These are phyloP conservation scores for Phytophthora syringae DNA, from an alignment of 352 stramenopile species.

Conservation along the genomic window DNA sequence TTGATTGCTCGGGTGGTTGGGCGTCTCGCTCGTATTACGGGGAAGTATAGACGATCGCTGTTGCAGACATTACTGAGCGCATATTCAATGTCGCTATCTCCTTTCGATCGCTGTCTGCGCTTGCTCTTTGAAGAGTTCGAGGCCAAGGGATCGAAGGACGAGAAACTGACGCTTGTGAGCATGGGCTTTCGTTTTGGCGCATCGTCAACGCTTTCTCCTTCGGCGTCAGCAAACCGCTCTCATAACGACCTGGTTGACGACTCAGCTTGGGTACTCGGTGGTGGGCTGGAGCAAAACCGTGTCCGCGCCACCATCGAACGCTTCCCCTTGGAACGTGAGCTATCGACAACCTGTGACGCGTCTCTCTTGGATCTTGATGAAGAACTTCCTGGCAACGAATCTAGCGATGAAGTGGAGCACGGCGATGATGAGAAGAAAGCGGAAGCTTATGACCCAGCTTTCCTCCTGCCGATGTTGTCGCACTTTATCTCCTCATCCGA, in stretches of 20 bases:
- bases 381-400: slow-evolving; percentile 12
- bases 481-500: slow-evolving; percentile 80
- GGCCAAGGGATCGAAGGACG: slow-evolving; percentile 38
- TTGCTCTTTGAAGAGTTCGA: slow-evolving; percentile 68
- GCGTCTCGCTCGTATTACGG: slow-evolving; percentile 45
- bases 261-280: slow-evolving; percentile 67
- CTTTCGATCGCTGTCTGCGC: slow-evolving; percentile 62
- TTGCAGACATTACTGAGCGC: slow-evolving; percentile 65
- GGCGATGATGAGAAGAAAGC: slow-evolving; percentile 15
- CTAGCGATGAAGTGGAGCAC: slow-evolving; percentile 13
- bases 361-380: slow-evolving; percentile 39
- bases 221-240: slow-evolving; percentile 43
- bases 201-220: slow-evolving; percentile 42
- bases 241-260: slow-evolving; percentile 67
- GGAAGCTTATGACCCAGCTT: slow-evolving; percentile 73
- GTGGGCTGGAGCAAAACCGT: slow-evolving; percentile 67
- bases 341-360: slow-evolving; percentile 36
- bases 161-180: slow-evolving; percentile 47
- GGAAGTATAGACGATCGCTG: slow-evolving; percentile 53
- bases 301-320: slow-evolving; percentile 73
- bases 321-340: slow-evolving; percentile 66
- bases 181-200: slow-evolving; percentile 78
- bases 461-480: slow-evolving; percentile 78
- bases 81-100: slow-evolving; percentile 77
- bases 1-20: slow-evolving; percentile 50